Percentiles rank a stretch among this genome's conserved stretches.
Evolutionary conservation across 1,284 basidiomycete genomes (phyloP).

Genomic region (Filobasidium uniguttulatum): DNA sequence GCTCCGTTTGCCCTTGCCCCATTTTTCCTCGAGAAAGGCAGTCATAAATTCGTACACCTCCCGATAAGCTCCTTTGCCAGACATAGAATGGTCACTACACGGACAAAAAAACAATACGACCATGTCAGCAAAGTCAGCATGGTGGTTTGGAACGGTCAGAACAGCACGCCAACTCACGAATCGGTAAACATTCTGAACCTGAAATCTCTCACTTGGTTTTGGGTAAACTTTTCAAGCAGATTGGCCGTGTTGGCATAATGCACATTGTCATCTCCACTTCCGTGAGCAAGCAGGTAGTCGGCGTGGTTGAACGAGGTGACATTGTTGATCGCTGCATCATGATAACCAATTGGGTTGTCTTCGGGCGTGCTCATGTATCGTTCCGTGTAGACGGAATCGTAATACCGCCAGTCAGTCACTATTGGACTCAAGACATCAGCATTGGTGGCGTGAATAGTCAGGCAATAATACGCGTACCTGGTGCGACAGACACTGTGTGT

Average conservation of each 20-base stretch:
- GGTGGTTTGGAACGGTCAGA: not conserved
- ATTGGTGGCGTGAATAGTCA: too few species aligned
- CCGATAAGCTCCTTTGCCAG: slow-evolving; percentile 55
- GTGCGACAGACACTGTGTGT: slow-evolving; percentile 22
- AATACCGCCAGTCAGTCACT: slow-evolving; percentile 72
- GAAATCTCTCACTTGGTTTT: slow-evolving; percentile 58
- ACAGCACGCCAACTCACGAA: slow-evolving; percentile 44
- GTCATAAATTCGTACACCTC: slow-evolving; percentile 82
- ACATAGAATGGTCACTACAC: slow-evolving; percentile 62
- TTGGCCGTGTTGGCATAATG: slow-evolving; percentile 85
- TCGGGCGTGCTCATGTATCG: slow-evolving; percentile 85
- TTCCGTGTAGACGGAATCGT: slow-evolving; percentile 58
- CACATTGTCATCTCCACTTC: slow-evolving; percentile 84
- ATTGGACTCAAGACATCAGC: slow-evolving; percentile 40
- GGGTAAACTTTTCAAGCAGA: slow-evolving; percentile 79
- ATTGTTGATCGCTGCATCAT: slow-evolving; percentile 67
- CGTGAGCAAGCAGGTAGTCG: slow-evolving; percentile 77
- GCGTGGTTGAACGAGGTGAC: slow-evolving; percentile 67
- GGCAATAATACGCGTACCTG: slow-evolving; percentile 15
- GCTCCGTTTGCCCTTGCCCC: too few species aligned
- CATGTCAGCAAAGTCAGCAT: slow-evolving; percentile 16
- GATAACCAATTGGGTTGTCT: slow-evolving; percentile 67
- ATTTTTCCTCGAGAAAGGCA: slow-evolving; percentile 69
- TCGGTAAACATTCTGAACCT: slow-evolving; percentile 94
- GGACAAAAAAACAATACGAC: not conserved